Evolutionary conservation across 2,329 filamentous ascomycete species (phyloP).

Genomic region (Aspergillus awamori): DNA sequence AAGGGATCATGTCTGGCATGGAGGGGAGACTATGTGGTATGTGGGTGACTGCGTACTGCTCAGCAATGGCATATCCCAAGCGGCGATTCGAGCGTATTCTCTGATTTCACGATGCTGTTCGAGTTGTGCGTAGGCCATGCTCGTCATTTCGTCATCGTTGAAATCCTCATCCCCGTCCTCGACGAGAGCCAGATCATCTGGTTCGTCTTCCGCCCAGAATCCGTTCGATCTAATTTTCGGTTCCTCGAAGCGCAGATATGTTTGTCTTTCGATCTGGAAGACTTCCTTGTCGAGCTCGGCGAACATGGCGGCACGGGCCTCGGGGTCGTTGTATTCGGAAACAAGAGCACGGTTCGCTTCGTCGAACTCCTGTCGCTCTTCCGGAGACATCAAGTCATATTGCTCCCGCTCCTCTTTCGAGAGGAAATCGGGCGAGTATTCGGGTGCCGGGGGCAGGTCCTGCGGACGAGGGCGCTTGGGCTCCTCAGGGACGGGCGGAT

Average conservation of each 20-base stretch:
- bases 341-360: conserved; percentile 39
- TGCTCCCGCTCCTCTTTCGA: conserved; percentile 38
- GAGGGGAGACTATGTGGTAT: conserved; percentile 17
- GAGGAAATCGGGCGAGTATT: conserved; percentile 42
- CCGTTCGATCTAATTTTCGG: conserved; percentile 30
- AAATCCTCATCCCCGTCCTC: conserved; percentile 59
- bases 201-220: conserved; percentile 50
- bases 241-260: conserved; percentile 35
- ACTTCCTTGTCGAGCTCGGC: conserved; percentile 38
- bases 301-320: conserved; percentile 31
- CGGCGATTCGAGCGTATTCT: conserved; percentile 82
- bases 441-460: conserved; percentile 34
- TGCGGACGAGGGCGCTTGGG: conserved; percentile 33
- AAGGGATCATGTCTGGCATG: background rate
- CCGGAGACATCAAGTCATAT: conserved; percentile 44
- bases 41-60: conserved; percentile 64
- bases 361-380: conserved; percentile 41
- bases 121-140: conserved; percentile 80
- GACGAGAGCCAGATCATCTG: conserved; percentile 47
- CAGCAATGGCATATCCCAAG: conserved; percentile 94
- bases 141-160: conserved; percentile 80
- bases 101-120: conserved; percentile 86
- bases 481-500: conserved; percentile 34
- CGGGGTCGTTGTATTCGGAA: conserved; percentile 42
- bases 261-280: conserved; percentile 35